Conservation (phyloP, 345 rosid genomes). For the Euclidium syriacum region DNA sequence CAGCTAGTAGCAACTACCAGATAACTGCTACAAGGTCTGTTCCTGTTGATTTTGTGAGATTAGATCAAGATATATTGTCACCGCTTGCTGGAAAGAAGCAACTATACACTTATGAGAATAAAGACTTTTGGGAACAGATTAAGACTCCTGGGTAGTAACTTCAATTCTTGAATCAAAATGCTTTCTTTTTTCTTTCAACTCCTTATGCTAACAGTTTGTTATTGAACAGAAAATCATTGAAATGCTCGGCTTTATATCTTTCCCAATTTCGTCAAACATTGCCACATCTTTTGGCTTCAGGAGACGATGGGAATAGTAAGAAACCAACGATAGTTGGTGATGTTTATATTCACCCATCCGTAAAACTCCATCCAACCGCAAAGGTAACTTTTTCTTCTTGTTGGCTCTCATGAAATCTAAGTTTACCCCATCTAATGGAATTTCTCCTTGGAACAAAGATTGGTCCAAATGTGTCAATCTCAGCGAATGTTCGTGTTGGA, state of each 20-base stretch:
- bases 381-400: slow-evolving; percentile 43
- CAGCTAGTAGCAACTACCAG: slow-evolving; percentile 73
- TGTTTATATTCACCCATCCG: slow-evolving; percentile 81
- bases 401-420: background rate
- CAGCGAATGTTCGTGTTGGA: slow-evolving; percentile 86
- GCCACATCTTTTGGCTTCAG: slow-evolving; percentile 53
- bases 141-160: slow-evolving; percentile 84
- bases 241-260: slow-evolving; percentile 72
- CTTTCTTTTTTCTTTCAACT: background rate
- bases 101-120: slow-evolving; percentile 65
- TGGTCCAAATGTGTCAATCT: slow-evolving; percentile 88
- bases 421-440: background rate
- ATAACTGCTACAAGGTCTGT: slow-evolving; percentile 58
- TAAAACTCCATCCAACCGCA: slow-evolving; percentile 78
- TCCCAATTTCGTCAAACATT: slow-evolving; percentile 50
- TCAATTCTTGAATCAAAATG: background rate
- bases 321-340: slow-evolving; percentile 56
- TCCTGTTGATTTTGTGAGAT: slow-evolving; percentile 66
- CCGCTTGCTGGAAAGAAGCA: slow-evolving; percentile 90
- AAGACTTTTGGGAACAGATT: slow-evolving; percentile 88
- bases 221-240: slow-evolving; percentile 51
- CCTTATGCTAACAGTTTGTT: background rate
- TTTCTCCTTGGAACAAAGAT: slow-evolving; percentile 37
- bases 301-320: slow-evolving; percentile 46
- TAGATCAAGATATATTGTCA: slow-evolving; percentile 88